These are phyloP conservation scores for Blastocystis sp. DNA, from an alignment of 352 stramenopile genomes.

Conservation along the genomic window DNA sequence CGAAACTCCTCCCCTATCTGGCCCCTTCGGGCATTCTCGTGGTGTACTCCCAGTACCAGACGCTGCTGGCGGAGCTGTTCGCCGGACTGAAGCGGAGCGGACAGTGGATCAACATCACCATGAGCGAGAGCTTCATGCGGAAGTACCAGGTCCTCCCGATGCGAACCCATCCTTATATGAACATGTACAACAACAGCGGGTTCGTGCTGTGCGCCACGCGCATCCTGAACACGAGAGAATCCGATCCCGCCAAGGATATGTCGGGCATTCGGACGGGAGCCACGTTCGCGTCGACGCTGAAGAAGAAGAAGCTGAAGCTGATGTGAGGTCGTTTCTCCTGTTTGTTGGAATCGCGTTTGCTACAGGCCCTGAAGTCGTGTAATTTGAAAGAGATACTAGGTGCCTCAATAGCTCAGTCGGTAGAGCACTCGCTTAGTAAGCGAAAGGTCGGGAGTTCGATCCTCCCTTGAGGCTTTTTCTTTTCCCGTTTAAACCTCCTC, in stretches of 20 bases:
- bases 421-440: constrained; percentile 54
- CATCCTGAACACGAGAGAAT: constrained; percentile 18
- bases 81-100: constrained; percentile 44
- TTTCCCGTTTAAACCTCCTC: background rate
- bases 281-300: background rate
- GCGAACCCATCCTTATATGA: constrained; percentile 57
- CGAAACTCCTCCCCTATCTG: constrained; percentile 28
- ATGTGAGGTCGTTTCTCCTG: background rate
- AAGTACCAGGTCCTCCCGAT: constrained; percentile 57
- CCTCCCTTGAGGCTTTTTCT: constrained; percentile 48
- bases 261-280: constrained; percentile 27
- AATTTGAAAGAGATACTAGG: background rate
- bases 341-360: too few relatives aligned
- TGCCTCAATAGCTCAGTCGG: constrained; percentile 51
- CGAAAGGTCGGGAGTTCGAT: constrained; percentile 51
- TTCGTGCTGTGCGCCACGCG: constrained; percentile 43
- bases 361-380: background rate
- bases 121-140: constrained; percentile 54
- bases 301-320: constrained; percentile 40
- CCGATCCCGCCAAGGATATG: background rate
- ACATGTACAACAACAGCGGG: constrained; percentile 54
- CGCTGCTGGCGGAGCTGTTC: constrained; percentile 37
- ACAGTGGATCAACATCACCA: constrained; percentile 41
- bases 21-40: constrained; percentile 30
- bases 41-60: constrained; percentile 50